Percentiles rank a stretch among this genome's conserved stretches.
Evolutionary conservation across 306 rosid species (phyloP).

Genomic region (Carpinus fangiana): DNA sequence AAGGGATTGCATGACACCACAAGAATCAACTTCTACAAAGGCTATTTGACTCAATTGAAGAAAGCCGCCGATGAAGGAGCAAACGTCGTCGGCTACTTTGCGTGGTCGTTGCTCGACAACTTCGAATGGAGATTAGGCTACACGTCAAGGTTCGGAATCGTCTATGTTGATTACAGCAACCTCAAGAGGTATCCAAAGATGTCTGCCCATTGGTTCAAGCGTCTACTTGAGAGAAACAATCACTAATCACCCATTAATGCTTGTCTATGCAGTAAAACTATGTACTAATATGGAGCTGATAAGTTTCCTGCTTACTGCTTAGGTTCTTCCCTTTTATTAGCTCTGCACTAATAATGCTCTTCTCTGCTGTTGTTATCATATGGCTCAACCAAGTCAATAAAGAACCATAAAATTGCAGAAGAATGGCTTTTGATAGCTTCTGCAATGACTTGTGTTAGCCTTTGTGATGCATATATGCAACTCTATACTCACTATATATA

Average conservation of each 20-base stretch:
- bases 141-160: slow-evolving; percentile 90
- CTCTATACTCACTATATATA: too few species aligned
- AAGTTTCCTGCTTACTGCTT: neutral
- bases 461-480: too few species aligned
- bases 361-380: neutral
- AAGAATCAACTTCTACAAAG: slow-evolving; percentile 69
- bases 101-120: slow-evolving; percentile 94
- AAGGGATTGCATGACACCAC: slow-evolving; percentile 68
- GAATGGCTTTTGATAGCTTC: too few species aligned
- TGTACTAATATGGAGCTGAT: neutral
- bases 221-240: slow-evolving; percentile 52
- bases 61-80: slow-evolving; percentile 78
- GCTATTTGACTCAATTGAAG: slow-evolving; percentile 67
- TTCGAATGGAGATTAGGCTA: slow-evolving; percentile 93
- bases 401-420: neutral
- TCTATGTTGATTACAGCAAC: slow-evolving; percentile 74
- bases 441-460: too few species aligned
- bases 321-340: neutral
- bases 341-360: too few species aligned
- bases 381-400: neutral
- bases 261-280: slow-evolving; percentile 11
- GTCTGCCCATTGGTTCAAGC: slow-evolving; percentile 93
- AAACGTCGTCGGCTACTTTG: slow-evolving; percentile 75
- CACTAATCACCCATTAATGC: slow-evolving; percentile 12
- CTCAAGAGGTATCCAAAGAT: slow-evolving; percentile 85